Conservation (phyloP, 106 monocot genomes). For the Platanthera guangdongensis region DNA sequence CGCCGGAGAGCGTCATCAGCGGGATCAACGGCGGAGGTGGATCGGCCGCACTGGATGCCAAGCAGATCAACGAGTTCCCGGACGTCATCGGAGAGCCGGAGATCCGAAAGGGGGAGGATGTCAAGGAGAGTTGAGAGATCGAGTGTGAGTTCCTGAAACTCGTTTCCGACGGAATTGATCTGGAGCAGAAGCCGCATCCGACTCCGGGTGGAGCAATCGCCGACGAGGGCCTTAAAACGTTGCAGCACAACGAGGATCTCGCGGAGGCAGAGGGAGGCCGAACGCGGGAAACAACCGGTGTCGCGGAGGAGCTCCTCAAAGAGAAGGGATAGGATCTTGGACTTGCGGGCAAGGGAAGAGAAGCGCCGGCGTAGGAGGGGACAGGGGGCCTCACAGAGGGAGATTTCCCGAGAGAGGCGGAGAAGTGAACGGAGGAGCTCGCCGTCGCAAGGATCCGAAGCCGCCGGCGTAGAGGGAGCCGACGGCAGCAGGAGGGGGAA, state of each 20-base stretch:
- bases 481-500: background rate
- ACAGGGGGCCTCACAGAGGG: conserved; percentile 18
- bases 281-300: conserved; percentile 16
- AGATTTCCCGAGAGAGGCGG: conserved; percentile 38
- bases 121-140: conserved; percentile 54
- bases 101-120: conserved; percentile 40
- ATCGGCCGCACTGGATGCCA: conserved; percentile 37
- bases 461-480: background rate
- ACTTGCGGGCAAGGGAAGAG: conserved; percentile 28
- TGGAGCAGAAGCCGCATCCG: conserved; percentile 43
- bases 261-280: conserved; percentile 40
- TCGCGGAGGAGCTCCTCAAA: conserved; percentile 58
- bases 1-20: conserved; percentile 22
- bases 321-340: conserved; percentile 26
- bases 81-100: conserved; percentile 37
- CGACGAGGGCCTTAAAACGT: conserved; percentile 33
- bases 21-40: conserved; percentile 10
- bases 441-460: background rate
- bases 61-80: conserved; percentile 42
- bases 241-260: conserved; percentile 56
- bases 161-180: conserved; percentile 22
- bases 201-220: conserved; percentile 40
- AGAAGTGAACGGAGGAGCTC: conserved; percentile 36
- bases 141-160: conserved; percentile 39
- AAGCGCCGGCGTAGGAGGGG: conserved; percentile 17